Evolutionary conservation across 352 stramenopile species (phyloP).

Genomic region (Pythium folliculosum): DNA sequence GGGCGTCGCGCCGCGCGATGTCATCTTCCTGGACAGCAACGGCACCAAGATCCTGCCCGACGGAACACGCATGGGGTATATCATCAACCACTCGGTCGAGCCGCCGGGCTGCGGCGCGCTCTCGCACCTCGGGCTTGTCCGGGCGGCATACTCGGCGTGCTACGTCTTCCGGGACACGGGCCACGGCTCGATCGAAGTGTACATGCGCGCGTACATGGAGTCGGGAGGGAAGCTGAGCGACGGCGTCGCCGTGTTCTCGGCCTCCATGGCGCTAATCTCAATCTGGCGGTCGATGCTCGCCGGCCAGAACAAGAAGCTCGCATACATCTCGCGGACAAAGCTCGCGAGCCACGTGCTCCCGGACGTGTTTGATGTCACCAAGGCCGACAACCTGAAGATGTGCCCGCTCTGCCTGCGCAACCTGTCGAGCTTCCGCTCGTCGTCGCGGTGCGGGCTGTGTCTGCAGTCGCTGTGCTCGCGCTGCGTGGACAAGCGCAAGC

Average conservation of each 20-base stretch:
- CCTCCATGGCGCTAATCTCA: conserved; percentile 5
- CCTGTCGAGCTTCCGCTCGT: neutral
- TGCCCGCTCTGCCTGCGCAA: conserved; percentile 14
- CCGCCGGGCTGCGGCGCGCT: conserved; percentile 18
- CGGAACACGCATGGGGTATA: conserved; percentile 18
- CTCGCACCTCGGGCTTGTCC: conserved; percentile 32
- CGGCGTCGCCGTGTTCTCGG: conserved; percentile 8
- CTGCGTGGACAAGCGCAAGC: conserved; percentile 20
- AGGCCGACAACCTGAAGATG: neutral
- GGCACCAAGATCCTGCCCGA: conserved; percentile 6
- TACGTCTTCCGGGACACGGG: conserved; percentile 24
- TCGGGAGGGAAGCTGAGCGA: conserved; percentile 25
- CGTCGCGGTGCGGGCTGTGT: conserved; percentile 10
- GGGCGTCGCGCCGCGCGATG: conserved; percentile 14
- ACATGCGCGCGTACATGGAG: conserved; percentile 45
- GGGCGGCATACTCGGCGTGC: conserved; percentile 44
- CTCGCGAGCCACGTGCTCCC: neutral
- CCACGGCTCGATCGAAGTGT: conserved; percentile 15
- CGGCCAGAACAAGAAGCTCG: conserved; percentile 22
- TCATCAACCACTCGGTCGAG: conserved; percentile 18
- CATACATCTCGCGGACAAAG: conserved; percentile 6
- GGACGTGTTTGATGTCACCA: conserved; percentile 2
- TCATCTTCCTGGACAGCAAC: conserved; percentile 18
- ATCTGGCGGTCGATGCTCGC: conserved; percentile 13
- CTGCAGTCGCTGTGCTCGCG: conserved; percentile 7